A percentile compares a stretch with the other conserved stretches of the same genome.
These are phyloP conservation scores for Malus domestica DNA, from an alignment of 306 rosid genomes.

Conservation along the genomic window DNA sequence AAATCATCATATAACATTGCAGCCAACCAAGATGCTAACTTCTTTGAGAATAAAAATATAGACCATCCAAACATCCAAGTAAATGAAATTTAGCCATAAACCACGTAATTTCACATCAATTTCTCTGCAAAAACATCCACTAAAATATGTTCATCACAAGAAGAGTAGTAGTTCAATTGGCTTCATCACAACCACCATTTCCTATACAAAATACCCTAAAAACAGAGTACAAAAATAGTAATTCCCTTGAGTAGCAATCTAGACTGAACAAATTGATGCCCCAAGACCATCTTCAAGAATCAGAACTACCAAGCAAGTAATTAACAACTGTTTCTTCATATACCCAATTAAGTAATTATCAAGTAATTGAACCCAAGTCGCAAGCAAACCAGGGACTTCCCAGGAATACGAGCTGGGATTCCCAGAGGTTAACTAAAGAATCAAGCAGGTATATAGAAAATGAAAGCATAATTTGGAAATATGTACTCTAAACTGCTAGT, in stretches of 20 bases:
- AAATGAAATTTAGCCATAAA: too few species aligned
- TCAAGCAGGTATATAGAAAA: background rate
- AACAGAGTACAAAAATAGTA: background rate
- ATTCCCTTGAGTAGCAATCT: background rate
- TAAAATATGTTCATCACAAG: too few species aligned
- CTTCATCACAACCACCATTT: background rate
- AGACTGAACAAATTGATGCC: background rate
- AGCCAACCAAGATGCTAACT: too few species aligned
- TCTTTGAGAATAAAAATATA: too few species aligned
- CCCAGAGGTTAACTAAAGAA: background rate
- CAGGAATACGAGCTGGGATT: background rate
- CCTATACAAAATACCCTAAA: background rate
- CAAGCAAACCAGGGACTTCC: background rate
- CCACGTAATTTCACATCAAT: too few species aligned
- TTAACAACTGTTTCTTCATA: background rate
- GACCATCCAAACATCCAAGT: too few species aligned
- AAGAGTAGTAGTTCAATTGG: background rate
- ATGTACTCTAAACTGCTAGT: background rate
- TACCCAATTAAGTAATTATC: background rate
- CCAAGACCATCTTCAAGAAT: background rate
- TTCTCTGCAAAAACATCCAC: too few species aligned
- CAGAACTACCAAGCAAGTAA: background rate
- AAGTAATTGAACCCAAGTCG: too few species aligned
- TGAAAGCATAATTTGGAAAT: background rate
- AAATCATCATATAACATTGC: too few species aligned